Percentiles rank a stretch among this genome's conserved stretches.
Evolutionary conservation across 257 asterid genomes (phyloP).

Genomic region (Hygrophila difformis): DNA sequence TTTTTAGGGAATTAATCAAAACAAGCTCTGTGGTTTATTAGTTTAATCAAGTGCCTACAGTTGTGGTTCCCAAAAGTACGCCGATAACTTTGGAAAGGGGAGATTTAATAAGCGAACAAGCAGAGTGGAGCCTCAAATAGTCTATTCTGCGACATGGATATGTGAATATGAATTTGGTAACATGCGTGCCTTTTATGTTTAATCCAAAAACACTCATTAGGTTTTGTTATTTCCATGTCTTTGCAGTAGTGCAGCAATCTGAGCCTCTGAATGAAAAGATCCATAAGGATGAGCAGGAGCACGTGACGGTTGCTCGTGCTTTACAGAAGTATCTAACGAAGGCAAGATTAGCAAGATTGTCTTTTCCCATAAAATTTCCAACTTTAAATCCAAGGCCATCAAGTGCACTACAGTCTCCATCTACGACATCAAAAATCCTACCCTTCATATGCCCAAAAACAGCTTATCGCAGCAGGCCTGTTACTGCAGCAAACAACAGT

Average conservation of each 20-base stretch:
- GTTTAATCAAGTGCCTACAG: no score
- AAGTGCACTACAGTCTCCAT: constrained; percentile 41
- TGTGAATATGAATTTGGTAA: no score
- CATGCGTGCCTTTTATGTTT: no score
- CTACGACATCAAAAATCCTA: constrained; percentile 82
- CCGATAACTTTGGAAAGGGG: no score
- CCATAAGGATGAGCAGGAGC: constrained; percentile 87
- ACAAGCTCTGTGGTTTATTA: no score
- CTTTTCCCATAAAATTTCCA: constrained; percentile 77
- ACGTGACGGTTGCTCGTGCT: constrained; percentile 85
- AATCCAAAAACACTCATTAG: no score
- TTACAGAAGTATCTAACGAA: constrained; percentile 62
- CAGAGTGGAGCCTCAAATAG: no score
- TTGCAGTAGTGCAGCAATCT: constrained; percentile 69
- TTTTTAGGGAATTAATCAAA: no score
- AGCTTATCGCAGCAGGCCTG: constrained; percentile 40
- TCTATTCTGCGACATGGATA: no score
- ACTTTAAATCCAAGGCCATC: constrained; percentile 48
- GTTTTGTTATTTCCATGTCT: constrained; percentile 16
- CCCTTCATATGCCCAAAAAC: constrained; percentile 79
- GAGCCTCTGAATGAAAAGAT: constrained; percentile 48
- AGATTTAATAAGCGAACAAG: no score
- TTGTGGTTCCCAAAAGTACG: no score
- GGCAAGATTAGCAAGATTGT: constrained; percentile 50
- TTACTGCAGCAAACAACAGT: constrained; percentile 26